Evolutionary conservation across 495 filamentous ascomycete genomes (phyloP).

Genomic region (Xylaria flabelliformis): DNA sequence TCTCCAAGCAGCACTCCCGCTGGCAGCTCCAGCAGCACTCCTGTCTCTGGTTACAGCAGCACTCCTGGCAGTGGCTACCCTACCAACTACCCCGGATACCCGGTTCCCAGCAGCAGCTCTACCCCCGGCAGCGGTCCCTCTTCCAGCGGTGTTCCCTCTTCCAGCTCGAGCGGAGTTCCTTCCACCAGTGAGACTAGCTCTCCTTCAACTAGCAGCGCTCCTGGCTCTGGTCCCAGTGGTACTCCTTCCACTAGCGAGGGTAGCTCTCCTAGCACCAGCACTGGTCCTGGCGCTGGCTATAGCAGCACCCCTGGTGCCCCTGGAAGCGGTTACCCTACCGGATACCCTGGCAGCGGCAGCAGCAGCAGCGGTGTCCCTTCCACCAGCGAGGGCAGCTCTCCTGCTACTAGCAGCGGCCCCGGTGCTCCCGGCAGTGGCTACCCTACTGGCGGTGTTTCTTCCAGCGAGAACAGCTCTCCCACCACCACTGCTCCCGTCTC

Average conservation of each 20-base stretch:
- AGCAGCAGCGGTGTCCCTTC: background rate
- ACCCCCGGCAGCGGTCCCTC: background rate
- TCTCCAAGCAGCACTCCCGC: background rate
- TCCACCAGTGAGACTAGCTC: background rate
- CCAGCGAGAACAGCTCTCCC: no score
- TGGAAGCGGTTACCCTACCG: constrained; percentile 15
- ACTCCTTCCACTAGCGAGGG: background rate
- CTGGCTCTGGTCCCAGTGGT: background rate
- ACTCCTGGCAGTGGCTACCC: constrained; percentile 18
- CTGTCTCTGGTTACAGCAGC: background rate
- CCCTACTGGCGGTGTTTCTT: no score
- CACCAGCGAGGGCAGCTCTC: background rate
- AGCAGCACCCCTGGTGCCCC: constrained; percentile 6
- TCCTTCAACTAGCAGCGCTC: background rate
- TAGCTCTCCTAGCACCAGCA: background rate
- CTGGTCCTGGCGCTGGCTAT: background rate
- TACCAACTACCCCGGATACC: constrained; percentile 9
- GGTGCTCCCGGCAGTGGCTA: no score
- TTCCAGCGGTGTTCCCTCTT: background rate
- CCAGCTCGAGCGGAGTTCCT: no score
- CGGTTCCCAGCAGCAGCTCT: constrained; percentile 1
- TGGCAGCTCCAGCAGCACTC: constrained; percentile 1
- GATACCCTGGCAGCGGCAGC: background rate
- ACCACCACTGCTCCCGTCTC: constrained; percentile 18
- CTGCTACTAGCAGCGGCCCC: no score